Base-by-base conservation (phyloP, 2,329 filamentous ascomycete species). In the Colletotrichum sp. region DNA sequence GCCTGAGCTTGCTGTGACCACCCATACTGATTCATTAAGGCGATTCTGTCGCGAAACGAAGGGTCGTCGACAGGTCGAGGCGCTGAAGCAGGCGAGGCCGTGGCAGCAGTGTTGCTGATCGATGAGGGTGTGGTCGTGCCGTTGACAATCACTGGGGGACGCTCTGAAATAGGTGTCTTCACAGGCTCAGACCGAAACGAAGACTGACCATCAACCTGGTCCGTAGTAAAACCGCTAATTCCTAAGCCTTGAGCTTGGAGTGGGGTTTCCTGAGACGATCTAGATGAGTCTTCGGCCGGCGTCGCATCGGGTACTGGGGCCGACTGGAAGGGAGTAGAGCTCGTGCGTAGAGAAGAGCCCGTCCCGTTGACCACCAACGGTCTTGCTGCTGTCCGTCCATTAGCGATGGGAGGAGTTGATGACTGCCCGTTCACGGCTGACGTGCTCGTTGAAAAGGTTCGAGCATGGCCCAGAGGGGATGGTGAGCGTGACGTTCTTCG, bases 331-430 rank as follows among this genome's bases (percentile, higher is more conserved):
- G 80, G 78, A 10, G 78, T 79, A 5, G 83, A 80, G 55, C 82
- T 83, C 7, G 84, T 83, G 76, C 83, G 86, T 60, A 86, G 78
- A 7, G 83, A 83, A 6, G 88, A 89, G 5, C 88, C 88, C 66
- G 90, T 90, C 6, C 88, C 88, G 70, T 90, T 90, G 5, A 91
- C 90, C 12, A 92, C 87, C 4, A 91, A 81, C 0, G 90, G 90
- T 24, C 85, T 82, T 13, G 89, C 86, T 9, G 86, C 81, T 24
- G 80, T 77, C 49, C 81, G 80, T 70, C 79, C 85, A 60, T 83
- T 85, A 62, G 73, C 78, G 16, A 83, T 82, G 1, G 85, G 76
- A 62, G 88, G 87, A 2, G 87, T 82, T 0, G 83, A 82, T 4
- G 86, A 84, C 26, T 80, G 79, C n/a, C 87, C 79, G 3, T 88